These are phyloP conservation scores for Periglandula ipomoeae DNA, from an alignment of 2,329 filamentous ascomycete genomes.

Conservation along the genomic window DNA sequence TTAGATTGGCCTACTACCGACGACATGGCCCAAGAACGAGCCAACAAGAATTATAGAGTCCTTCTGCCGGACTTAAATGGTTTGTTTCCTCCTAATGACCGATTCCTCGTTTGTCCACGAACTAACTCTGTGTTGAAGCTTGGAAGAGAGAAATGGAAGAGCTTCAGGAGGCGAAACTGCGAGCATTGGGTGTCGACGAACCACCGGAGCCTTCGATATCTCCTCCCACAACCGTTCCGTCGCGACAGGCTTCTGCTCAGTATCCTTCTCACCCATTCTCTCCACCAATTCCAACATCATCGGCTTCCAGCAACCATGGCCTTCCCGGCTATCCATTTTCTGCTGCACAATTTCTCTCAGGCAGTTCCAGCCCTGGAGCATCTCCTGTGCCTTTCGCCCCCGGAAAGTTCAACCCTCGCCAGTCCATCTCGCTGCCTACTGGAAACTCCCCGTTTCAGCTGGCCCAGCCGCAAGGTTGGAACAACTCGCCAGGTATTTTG, in stretches of 20 bases:
- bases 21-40: constrained; percentile 48
- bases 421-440: constrained; percentile 60
- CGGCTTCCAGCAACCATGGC: constrained; percentile 60
- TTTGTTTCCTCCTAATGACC: constrained; percentile 20
- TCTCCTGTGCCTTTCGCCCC: constrained; percentile 64
- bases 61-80: constrained; percentile 60
- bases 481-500: constrained; percentile 45
- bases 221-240: constrained; percentile 51
- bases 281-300: constrained; percentile 71
- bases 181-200: constrained; percentile 77
- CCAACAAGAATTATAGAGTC: constrained; percentile 47
- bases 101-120: not conserved
- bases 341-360: constrained; percentile 47
- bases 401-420: constrained; percentile 57
- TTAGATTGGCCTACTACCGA: constrained; percentile 56
- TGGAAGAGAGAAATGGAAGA: constrained; percentile 73
- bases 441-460: constrained; percentile 60
- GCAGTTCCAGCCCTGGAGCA: constrained; percentile 53
- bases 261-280: constrained; percentile 74
- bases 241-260: constrained; percentile 61
- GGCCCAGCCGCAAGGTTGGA: constrained; percentile 50
- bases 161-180: constrained; percentile 82
- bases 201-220: constrained; percentile 56
- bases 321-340: constrained; percentile 49
- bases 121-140: constrained; percentile 25